These are phyloP conservation scores for Hymenoscyphus fructigenus DNA, from an alignment of 2,329 filamentous ascomycete species.

Conservation along the genomic window DNA sequence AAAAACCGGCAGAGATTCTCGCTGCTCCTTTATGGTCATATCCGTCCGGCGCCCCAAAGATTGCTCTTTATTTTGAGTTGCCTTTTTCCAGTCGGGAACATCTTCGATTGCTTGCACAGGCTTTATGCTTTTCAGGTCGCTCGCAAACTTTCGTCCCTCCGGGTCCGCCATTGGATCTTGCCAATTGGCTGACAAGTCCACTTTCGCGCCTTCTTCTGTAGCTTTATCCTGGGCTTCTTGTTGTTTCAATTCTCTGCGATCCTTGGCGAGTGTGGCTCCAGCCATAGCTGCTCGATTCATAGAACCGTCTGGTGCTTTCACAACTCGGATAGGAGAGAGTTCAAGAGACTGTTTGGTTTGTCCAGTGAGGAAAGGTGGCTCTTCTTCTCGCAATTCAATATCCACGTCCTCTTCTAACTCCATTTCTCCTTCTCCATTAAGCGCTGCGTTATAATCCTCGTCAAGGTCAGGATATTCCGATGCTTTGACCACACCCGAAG, in stretches of 20 bases:
- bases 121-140: slow-evolving; percentile 72
- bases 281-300: slow-evolving; percentile 96
- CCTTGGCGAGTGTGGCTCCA: slow-evolving; percentile 82
- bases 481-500: slow-evolving; percentile 88
- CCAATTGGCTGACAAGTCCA: slow-evolving; percentile 89
- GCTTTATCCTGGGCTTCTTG: slow-evolving; percentile 79
- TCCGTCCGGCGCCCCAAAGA: slow-evolving; percentile 82
- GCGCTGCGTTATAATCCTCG: slow-evolving; percentile 85
- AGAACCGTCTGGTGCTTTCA: slow-evolving; percentile 97
- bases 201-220: slow-evolving; percentile 71
- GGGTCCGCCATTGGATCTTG: slow-evolving; percentile 92
- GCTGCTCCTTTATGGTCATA: slow-evolving; percentile 92
- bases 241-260: slow-evolving; percentile 83
- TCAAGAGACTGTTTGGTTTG: slow-evolving; percentile 97
- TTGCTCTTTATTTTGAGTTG: slow-evolving; percentile 74
- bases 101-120: slow-evolving; percentile 59
- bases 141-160: slow-evolving; percentile 83
- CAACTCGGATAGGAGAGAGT: slow-evolving; percentile 89
- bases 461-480: slow-evolving; percentile 93
- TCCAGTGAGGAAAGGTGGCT: slow-evolving; percentile 91
- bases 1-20: slow-evolving; percentile 85
- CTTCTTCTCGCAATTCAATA: slow-evolving; percentile 94
- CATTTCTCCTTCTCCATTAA: slow-evolving; percentile 82
- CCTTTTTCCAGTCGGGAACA: slow-evolving; percentile 90
- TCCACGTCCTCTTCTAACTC: slow-evolving; percentile 96